A percentile compares a stretch with the other conserved stretches of the same genome.
These are phyloP conservation scores for Rosa multiflora DNA, from an alignment of 306 rosid species.

Conservation along the genomic window DNA sequence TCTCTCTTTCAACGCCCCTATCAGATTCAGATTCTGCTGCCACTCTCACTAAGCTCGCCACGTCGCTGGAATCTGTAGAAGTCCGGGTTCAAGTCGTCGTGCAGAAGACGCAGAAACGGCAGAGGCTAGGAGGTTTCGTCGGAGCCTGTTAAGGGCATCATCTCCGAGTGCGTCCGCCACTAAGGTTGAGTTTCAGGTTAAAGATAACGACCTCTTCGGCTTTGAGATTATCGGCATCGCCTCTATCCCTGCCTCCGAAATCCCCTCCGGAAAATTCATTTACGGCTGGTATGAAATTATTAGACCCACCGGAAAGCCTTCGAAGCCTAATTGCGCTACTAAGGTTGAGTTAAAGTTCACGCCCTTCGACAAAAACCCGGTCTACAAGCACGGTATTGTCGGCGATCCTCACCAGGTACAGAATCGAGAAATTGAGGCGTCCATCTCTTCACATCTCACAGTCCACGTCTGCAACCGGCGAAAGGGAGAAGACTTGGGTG, in stretches of 20 bases:
- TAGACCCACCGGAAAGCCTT: conserved; percentile 43
- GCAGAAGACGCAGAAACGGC: too few species aligned
- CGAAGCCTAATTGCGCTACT: conserved; percentile 46
- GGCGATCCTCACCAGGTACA: conserved; percentile 40
- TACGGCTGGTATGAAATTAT: conserved; percentile 48
- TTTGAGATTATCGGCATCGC: conserved; percentile 54
- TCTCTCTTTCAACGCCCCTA: too few species aligned
- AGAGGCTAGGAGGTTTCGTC: too few species aligned
- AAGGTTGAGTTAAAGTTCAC: conserved; percentile 58
- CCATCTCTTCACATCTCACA: too few species aligned
- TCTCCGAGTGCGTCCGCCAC: background rate
- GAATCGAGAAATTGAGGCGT: too few species aligned
- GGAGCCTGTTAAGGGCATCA: too few species aligned
- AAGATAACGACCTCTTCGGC: conserved; percentile 76
- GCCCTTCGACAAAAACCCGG: conserved; percentile 37
- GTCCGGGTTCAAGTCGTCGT: too few species aligned
- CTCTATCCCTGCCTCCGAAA: conserved; percentile 44
- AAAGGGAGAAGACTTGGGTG: too few species aligned
- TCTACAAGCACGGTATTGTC: conserved; percentile 59
- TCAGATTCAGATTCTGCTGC: too few species aligned
- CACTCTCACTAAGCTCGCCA: too few species aligned
- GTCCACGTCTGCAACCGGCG: too few species aligned
- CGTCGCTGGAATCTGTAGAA: too few species aligned
- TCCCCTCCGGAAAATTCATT: conserved; percentile 43
- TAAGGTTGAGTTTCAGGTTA: conserved; percentile 62